Conservation (phyloP, 305 asterid genomes). For the Fraxinus floribunda region DNA sequence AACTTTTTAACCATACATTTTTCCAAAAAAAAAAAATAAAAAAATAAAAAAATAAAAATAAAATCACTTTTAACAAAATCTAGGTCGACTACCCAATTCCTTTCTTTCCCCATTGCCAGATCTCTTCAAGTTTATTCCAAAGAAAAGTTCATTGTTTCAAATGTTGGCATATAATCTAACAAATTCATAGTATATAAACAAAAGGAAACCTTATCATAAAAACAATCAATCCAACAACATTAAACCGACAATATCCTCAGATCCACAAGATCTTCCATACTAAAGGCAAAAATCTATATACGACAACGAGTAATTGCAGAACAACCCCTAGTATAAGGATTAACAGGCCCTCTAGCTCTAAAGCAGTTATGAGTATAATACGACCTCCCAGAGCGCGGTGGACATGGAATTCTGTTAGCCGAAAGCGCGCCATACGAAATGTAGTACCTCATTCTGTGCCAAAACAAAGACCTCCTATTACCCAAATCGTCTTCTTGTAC, state of each 20-base stretch:
- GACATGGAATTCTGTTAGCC: constrained; percentile 78
- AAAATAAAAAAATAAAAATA: too few relatives aligned
- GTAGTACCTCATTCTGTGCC: constrained; percentile 56
- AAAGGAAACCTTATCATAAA: neutral
- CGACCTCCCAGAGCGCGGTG: constrained; percentile 85
- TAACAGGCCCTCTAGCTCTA: constrained; percentile 65
- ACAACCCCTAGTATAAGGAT: constrained; percentile 76
- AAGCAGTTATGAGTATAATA: constrained; percentile 75
- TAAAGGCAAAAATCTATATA: constrained; percentile 23
- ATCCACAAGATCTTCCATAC: neutral
- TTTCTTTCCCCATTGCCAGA: too few relatives aligned
- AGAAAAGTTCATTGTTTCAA: neutral
- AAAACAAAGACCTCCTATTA: constrained; percentile 53
- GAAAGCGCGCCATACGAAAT: constrained; percentile 80
- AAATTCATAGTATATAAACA: neutral
- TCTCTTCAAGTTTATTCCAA: neutral
- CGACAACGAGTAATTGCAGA: constrained; percentile 88
- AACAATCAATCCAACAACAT: neutral
- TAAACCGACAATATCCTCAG: neutral
- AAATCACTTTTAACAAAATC: too few relatives aligned
- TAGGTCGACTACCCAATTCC: too few relatives aligned
- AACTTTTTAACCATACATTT: too few relatives aligned
- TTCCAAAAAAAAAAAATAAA: too few relatives aligned
- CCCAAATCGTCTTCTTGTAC: constrained; percentile 17
- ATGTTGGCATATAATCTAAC: neutral